Evolutionary conservation across 306 rosid species (phyloP), one percentile per base, ranked within the genome.

Genomic region (Quercus cerris): DNA sequence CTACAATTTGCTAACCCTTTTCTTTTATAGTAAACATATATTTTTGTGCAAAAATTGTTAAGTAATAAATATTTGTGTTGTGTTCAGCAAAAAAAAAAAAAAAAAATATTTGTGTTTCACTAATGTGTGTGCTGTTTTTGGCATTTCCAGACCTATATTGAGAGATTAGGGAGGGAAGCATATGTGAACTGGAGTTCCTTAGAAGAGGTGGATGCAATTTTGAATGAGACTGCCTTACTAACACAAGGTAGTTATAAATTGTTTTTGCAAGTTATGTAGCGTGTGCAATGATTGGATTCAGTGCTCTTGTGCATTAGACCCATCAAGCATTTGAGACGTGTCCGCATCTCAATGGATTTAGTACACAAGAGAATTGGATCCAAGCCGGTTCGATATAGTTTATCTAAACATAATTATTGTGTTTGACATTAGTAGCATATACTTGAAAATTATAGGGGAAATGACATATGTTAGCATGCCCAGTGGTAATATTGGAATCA

Each of bases 121-220:
- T 38, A 38, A 41, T 19, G 0, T 35, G 31, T 35, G 35, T 61
- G 76, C 23, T 41, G 23, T 23, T 17, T 0, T 31, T n/a, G 63
- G 75, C 7, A 64, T 49, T 63, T 87, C 74, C 82, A 91, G 98
- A 18, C 41, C 75, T 87, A 74, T 31, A 25, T 91, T 57, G 90
- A 88, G 75, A 78, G 68, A 62, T 77, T 93, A 74, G 86, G 81
- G 49, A 85, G 69, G 76, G 74, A 87, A 56, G 98, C 98, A 30
- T 87, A 91, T 46, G 23, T 1, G 0, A 83, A 76, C 9, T 93
- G 98, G 98, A 41, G n/a, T 64, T 59, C 58, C 22, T 79, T 90
- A 75, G 90, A 88, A 76, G 91, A 56, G 69, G 68, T 86, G 4
- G 98, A 93, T 7, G 83, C 22, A 10, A 46, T 27, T 59, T 0